These are phyloP conservation scores for Tagetes erecta DNA, from an alignment of 129 eudicot species.

Conservation along the genomic window DNA sequence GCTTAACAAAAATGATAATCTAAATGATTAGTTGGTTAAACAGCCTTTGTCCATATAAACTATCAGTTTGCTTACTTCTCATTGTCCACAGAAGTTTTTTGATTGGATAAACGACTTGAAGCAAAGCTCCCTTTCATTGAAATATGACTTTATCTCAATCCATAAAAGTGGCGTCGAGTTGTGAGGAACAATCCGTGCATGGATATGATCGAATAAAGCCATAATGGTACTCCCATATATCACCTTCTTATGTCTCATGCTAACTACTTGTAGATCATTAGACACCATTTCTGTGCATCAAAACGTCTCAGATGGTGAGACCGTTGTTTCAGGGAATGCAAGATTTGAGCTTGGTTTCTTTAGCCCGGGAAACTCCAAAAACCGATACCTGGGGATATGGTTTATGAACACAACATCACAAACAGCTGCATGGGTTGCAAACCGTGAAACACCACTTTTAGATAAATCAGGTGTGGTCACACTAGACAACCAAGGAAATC, in stretches of 20 bases:
- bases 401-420: slow-evolving; percentile 10
- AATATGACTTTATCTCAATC: too few species aligned
- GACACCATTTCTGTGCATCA: slow-evolving; percentile 25
- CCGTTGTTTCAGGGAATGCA: slow-evolving; percentile 27
- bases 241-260: slow-evolving; percentile 8
- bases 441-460: slow-evolving; percentile 15
- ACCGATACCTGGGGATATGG: slow-evolving; percentile 32
- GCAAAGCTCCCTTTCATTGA: too few species aligned
- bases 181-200: too few species aligned
- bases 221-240: neutral
- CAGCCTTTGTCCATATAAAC: too few species aligned
- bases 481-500: slow-evolving; percentile 20
- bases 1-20: too few species aligned
- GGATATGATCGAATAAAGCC: neutral
- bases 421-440: slow-evolving; percentile 34
- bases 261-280: slow-evolving; percentile 13
- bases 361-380: slow-evolving; percentile 32
- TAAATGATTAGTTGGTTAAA: too few species aligned
- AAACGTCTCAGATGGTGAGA: slow-evolving; percentile 33
- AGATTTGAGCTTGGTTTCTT: slow-evolving; percentile 39
- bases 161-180: too few species aligned
- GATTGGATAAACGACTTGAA: too few species aligned
- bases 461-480: slow-evolving; percentile 24
- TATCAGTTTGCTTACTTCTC: too few species aligned
- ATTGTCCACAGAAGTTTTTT: too few species aligned